Evolutionary conservation across 306 rosid species (phyloP).

Genomic region (Adenanthera pavonina): DNA sequence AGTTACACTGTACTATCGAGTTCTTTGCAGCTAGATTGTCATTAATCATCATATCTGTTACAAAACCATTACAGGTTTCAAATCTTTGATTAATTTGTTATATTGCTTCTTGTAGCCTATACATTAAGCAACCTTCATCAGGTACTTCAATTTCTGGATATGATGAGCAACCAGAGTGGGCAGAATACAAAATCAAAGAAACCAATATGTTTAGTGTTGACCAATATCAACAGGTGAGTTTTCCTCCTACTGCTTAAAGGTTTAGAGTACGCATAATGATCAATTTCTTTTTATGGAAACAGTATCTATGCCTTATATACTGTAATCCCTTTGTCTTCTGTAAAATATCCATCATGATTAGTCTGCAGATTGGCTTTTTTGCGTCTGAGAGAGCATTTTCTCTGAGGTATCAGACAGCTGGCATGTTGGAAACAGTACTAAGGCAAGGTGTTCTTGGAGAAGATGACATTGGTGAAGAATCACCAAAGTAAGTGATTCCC

Average conservation of each 20-base stretch:
- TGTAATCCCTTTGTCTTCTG: slow-evolving; percentile 51
- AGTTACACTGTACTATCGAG: background rate
- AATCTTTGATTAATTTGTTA: background rate
- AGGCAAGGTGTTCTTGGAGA: slow-evolving; percentile 96
- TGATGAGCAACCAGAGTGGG: slow-evolving; percentile 75
- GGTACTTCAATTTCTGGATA: slow-evolving; percentile 64
- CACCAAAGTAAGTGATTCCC: slow-evolving; percentile 69
- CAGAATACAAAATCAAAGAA: slow-evolving; percentile 94
- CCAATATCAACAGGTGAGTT: slow-evolving; percentile 92
- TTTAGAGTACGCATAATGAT: slow-evolving; percentile 10
- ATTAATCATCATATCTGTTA: background rate
- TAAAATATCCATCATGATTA: slow-evolving; percentile 68
- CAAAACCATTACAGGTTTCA: background rate
- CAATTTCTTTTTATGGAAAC: background rate
- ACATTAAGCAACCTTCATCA: slow-evolving; percentile 78
- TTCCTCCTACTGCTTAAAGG: slow-evolving; percentile 32
- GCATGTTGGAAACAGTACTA: slow-evolving; percentile 87
- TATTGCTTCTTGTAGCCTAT: slow-evolving; percentile 57
- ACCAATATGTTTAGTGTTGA: slow-evolving; percentile 92
- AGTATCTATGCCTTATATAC: background rate
- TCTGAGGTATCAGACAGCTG: slow-evolving; percentile 94
- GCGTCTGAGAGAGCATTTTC: slow-evolving; percentile 88
- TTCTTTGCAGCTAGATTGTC: background rate
- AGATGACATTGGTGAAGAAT: slow-evolving; percentile 94
- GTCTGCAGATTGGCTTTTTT: slow-evolving; percentile 96